A percentile compares a stretch with the other conserved stretches of the same genome.
phyloP scores from a whole-genome alignment of 177 flowering plant genomes.

The Vitis hybrid region DNA sequence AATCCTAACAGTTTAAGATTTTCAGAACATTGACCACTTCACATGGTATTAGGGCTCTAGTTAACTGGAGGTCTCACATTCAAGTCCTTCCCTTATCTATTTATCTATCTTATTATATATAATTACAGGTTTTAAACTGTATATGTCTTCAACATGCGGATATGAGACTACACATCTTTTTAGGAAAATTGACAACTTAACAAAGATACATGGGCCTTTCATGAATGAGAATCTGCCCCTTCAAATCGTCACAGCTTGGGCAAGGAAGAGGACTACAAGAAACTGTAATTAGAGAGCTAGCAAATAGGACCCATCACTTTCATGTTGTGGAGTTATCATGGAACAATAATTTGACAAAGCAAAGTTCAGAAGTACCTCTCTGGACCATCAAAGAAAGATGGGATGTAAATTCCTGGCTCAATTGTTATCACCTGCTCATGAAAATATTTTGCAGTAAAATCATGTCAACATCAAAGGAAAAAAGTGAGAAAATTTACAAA shows the following conservation, averaged over 20 bases:
- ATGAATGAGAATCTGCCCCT: no score
- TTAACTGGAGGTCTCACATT: no score
- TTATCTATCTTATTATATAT: no score
- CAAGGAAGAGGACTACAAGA: not conserved
- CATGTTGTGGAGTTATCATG: not conserved
- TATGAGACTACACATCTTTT: no score
- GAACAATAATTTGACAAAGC: not conserved
- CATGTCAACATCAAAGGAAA: not conserved
- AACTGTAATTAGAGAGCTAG: not conserved
- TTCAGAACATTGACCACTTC: no score
- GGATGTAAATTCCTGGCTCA: slow-evolving; percentile 94
- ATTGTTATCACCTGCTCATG: slow-evolving; percentile 80
- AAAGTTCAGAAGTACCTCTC: slow-evolving; percentile 53
- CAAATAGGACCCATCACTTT: not conserved
- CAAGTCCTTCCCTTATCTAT: no score
- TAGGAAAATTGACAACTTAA: no score
- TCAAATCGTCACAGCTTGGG: no score
- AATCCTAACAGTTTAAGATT: no score
- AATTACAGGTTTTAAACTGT: not conserved
- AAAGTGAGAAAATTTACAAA: not conserved
- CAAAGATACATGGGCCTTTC: no score
- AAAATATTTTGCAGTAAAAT: not conserved
- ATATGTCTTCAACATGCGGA: not conserved
- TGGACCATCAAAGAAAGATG: slow-evolving; percentile 55
- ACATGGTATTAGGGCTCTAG: no score